A percentile compares a stretch with the other conserved stretches of the same genome.
These are phyloP conservation scores for Talaromyces sp. DNA, from an alignment of 2,329 filamentous ascomycete genomes.

Conservation along the genomic window DNA sequence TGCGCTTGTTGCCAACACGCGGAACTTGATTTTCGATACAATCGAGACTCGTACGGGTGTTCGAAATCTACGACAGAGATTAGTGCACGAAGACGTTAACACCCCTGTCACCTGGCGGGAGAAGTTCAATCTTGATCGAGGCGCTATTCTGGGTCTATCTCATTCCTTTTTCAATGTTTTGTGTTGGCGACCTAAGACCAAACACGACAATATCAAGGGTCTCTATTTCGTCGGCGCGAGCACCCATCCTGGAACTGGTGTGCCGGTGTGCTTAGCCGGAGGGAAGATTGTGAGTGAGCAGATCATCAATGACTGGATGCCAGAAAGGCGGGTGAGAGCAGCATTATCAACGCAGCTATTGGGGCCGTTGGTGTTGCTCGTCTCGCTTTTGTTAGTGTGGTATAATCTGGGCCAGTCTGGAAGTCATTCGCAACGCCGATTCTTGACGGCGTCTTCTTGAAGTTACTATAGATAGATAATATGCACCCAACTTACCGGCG, in stretches of 20 bases:
- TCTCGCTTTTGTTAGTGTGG: neutral
- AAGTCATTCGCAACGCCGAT: neutral
- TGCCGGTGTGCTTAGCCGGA: neutral
- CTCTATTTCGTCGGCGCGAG: neutral
- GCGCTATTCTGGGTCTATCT: conserved; percentile 68
- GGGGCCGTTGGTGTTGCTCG: neutral
- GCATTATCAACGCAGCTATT: neutral
- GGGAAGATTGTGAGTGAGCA: neutral
- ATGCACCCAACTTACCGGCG: neutral
- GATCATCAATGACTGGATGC: neutral
- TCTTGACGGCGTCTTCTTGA: neutral
- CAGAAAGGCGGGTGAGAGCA: neutral
- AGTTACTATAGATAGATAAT: neutral
- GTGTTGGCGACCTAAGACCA: conserved; percentile 30
- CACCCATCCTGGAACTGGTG: neutral
- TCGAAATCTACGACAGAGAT: neutral
- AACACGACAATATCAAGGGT: neutral
- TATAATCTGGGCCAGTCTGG: neutral
- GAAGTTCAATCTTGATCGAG: conserved; percentile 71
- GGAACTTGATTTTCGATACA: neutral
- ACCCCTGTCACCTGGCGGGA: conserved; percentile 52
- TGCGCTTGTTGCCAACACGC: neutral
- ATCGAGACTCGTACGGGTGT: neutral
- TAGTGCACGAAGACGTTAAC: neutral
- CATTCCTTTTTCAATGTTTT: conserved; percentile 63